phyloP scores from a whole-genome alignment of 495 filamentous ascomycete genomes.

The Xylaria flabelliformis region DNA sequence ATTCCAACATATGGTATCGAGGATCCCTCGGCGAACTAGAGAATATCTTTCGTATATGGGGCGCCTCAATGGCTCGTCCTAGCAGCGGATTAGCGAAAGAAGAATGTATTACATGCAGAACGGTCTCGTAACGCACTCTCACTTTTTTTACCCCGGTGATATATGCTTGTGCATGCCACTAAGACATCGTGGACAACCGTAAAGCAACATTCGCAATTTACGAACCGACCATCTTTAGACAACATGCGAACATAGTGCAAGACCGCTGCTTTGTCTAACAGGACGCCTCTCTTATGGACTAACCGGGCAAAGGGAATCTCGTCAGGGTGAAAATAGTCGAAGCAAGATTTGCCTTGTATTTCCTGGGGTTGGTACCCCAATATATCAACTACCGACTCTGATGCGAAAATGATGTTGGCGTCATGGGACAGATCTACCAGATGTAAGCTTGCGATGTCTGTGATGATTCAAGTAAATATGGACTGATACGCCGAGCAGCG shows the following conservation, averaged over 20 bases:
- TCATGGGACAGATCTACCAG: constrained; percentile 71
- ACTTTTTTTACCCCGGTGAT: constrained; percentile 70
- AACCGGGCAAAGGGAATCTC: constrained; percentile 78
- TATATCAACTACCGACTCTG: constrained; percentile 82
- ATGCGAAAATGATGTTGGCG: constrained; percentile 83
- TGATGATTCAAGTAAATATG: constrained; percentile 16
- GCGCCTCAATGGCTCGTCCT: constrained; percentile 83
- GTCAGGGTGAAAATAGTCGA: constrained; percentile 86
- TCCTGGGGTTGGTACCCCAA: constrained; percentile 80
- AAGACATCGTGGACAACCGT: constrained; percentile 87
- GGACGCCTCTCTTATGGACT: constrained; percentile 74
- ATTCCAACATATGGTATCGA: constrained; percentile 88
- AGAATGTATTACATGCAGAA: constrained; percentile 21
- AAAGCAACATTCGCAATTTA: constrained; percentile 89
- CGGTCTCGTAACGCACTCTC: constrained; percentile 63
- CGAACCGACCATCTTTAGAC: constrained; percentile 72
- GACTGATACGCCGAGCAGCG: constrained; percentile 13
- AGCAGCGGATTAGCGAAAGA: constrained; percentile 30
- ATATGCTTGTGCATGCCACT: constrained; percentile 84
- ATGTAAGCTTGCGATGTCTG: constrained; percentile 33
- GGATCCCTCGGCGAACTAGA: constrained; percentile 83
- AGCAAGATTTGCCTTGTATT: constrained; percentile 77
- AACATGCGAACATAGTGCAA: constrained; percentile 79
- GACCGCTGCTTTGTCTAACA: constrained; percentile 84
- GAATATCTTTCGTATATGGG: constrained; percentile 78